A percentile compares a stretch with the other conserved stretches of the same genome.
Evolutionary conservation across 306 rosid genomes (phyloP).

Genomic region (Echinosophora koreensis): DNA sequence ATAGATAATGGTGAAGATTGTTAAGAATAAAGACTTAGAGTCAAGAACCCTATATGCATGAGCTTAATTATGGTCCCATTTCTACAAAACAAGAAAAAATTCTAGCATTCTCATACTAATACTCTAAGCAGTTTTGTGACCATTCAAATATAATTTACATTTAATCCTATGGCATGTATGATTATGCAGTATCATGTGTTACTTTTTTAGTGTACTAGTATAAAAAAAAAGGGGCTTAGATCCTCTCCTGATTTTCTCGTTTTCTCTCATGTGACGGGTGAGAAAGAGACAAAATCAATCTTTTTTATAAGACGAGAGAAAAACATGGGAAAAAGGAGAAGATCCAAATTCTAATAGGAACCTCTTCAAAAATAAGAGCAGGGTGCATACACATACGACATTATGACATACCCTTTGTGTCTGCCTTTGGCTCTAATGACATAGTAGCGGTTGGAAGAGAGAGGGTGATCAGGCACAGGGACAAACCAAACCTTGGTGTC

Average conservation of each 20-base stretch:
- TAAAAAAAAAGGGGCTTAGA: too few relatives aligned
- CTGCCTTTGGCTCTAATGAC: constrained; percentile 78
- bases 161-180: background rate
- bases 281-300: too few relatives aligned
- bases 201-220: background rate
- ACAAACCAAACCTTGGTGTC: constrained; percentile 70
- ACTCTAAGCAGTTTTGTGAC: background rate
- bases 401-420: constrained; percentile 72
- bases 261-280: too few relatives aligned
- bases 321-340: too few relatives aligned
- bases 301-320: too few relatives aligned
- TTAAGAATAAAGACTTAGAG: background rate
- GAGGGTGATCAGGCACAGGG: constrained; percentile 83
- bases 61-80: constrained; percentile 1
- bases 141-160: background rate
- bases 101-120: background rate
- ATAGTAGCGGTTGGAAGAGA: constrained; percentile 78
- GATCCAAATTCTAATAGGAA: too few relatives aligned
- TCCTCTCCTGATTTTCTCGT: too few relatives aligned
- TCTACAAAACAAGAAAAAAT: background rate
- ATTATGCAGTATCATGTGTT: background rate
- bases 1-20: background rate
- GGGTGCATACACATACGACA: constrained; percentile 3
- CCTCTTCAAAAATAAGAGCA: background rate
- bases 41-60: constrained; percentile 6